phyloP scores from a whole-genome alignment of 2,329 filamentous ascomycete genomes.

The Paraphoma chrysanthemicola region DNA sequence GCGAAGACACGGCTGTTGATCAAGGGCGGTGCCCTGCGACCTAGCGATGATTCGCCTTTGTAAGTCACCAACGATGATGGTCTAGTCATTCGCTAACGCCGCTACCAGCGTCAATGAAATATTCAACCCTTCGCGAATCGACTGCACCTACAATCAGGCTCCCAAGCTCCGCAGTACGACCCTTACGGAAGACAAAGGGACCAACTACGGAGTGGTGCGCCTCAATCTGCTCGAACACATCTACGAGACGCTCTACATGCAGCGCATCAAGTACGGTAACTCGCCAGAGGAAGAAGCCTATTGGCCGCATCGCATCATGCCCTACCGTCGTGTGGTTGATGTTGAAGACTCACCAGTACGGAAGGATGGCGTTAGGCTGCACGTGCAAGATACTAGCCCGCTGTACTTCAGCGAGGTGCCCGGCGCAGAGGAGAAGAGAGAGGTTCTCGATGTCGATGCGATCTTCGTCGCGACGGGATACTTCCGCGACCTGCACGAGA shows the following conservation, averaged over 20 bases:
- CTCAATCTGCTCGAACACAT: slow-evolving; percentile 88
- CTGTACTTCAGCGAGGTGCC: slow-evolving; percentile 39
- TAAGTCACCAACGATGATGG: slow-evolving; percentile 56
- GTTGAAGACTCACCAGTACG: slow-evolving; percentile 59
- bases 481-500: slow-evolving; percentile 76
- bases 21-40: slow-evolving; percentile 81
- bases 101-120: slow-evolving; percentile 83
- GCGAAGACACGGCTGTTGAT: slow-evolving; percentile 80
- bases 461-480: slow-evolving; percentile 92
- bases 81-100: slow-evolving; percentile 30
- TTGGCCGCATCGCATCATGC: slow-evolving; percentile 85
- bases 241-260: slow-evolving; percentile 87
- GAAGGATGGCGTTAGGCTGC: slow-evolving; percentile 45
- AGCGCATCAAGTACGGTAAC: slow-evolving; percentile 71
- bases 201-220: slow-evolving; percentile 94
- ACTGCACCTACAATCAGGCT: slow-evolving; percentile 74
- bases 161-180: slow-evolving; percentile 66
- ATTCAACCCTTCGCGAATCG: slow-evolving; percentile 87
- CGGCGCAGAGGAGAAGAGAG: slow-evolving; percentile 55
- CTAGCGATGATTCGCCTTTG: slow-evolving; percentile 97
- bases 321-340: slow-evolving; percentile 69
- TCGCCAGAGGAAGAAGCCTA: slow-evolving; percentile 65
- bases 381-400: slow-evolving; percentile 60
- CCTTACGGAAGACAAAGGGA: slow-evolving; percentile 76
- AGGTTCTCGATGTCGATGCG: slow-evolving; percentile 77